Evolutionary conservation across 164 flowering plant species (phyloP).

Genomic region (Echeveria elegans): DNA sequence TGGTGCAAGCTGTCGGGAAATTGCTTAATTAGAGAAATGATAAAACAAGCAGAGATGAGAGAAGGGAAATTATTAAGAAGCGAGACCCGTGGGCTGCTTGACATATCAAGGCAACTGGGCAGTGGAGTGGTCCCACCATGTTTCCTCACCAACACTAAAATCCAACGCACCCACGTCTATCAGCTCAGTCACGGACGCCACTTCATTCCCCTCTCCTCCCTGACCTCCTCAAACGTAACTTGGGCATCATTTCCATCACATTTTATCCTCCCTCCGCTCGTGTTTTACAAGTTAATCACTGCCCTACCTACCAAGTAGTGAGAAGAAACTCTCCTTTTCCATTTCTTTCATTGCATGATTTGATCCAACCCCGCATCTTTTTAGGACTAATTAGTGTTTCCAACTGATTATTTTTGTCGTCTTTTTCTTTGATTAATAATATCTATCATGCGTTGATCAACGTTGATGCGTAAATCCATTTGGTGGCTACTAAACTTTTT

Average conservation of each 20-base stretch:
- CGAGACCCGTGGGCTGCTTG: constrained; percentile 8
- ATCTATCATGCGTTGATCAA: not conserved
- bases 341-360: not conserved
- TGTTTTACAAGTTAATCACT: not conserved
- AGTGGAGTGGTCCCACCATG: not conserved
- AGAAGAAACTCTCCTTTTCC: constrained; percentile 3
- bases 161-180: constrained; percentile 2
- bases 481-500: not conserved
- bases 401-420: not conserved
- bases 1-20: not conserved
- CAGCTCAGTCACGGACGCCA: constrained; percentile 6
- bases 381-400: not conserved
- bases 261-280: not conserved
- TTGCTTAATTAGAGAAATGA: not conserved
- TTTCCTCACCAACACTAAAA: constrained; percentile 3
- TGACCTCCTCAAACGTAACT: not conserved
- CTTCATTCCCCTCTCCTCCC: not conserved
- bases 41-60: not conserved
- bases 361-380: not conserved
- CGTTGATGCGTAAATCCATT: not conserved
- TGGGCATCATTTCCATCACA: not conserved
- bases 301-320: not conserved
- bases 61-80: not conserved
- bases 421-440: not conserved
- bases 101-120: constrained; percentile 4